Evolutionary conservation across 441 rosid genomes (phyloP).

Genomic region (Viola pubescens): DNA sequence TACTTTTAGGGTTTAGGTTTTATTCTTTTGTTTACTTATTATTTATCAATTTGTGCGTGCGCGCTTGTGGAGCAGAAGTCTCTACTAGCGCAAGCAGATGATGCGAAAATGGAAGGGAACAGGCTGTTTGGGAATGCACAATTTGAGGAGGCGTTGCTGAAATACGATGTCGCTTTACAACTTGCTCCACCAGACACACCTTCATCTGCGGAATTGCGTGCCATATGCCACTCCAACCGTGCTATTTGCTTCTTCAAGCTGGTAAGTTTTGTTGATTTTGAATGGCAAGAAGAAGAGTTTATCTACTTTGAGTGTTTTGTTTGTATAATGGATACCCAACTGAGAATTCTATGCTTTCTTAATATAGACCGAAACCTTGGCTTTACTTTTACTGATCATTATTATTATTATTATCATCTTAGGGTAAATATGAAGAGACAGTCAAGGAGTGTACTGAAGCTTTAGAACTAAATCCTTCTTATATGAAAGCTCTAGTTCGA

Average conservation of each 20-base stretch:
- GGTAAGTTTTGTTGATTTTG: conserved; percentile 31
- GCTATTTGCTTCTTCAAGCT: conserved; percentile 66
- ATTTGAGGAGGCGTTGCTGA: conserved; percentile 71
- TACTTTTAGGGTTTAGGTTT: not conserved
- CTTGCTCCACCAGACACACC: conserved; percentile 35
- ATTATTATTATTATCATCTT: not conserved
- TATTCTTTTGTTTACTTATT: not conserved
- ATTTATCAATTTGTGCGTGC: not conserved
- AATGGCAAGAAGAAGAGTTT: too few species aligned
- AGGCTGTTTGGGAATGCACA: conserved; percentile 50
- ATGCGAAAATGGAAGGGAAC: conserved; percentile 78
- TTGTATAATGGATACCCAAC: too few species aligned
- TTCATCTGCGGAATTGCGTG: conserved; percentile 43
- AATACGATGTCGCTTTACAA: conserved; percentile 59
- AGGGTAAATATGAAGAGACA: conserved; percentile 78
- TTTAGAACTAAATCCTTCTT: conserved; percentile 67
- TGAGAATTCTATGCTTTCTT: not conserved
- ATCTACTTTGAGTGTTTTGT: too few species aligned
- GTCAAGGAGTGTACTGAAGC: conserved; percentile 83
- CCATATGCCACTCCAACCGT: conserved; percentile 72
- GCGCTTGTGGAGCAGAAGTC: conserved; percentile 36
- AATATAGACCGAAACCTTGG: not conserved
- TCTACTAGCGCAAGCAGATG: conserved; percentile 47
- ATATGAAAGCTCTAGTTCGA: conserved; percentile 64
- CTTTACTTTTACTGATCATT: not conserved